Evolutionary conservation across 2,329 filamentous ascomycete genomes (phyloP).

Genomic region (Aspergillus ibericus): DNA sequence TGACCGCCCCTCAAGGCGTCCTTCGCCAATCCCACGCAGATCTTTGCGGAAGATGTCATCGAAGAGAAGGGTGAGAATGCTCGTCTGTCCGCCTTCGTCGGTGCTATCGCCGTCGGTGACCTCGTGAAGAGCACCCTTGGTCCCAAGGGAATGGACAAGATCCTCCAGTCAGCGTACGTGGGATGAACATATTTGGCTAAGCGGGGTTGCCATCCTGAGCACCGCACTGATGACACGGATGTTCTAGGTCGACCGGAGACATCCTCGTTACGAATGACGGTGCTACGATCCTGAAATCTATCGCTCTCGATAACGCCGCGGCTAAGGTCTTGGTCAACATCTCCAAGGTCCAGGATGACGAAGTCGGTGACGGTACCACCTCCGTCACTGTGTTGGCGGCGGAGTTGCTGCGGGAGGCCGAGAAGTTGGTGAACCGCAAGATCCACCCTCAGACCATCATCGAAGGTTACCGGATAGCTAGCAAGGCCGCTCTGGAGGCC

Average conservation of each 20-base stretch:
- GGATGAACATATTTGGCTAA: slow-evolving; percentile 9
- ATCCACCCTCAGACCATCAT: slow-evolving; percentile 99
- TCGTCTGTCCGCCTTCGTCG: slow-evolving; percentile 95
- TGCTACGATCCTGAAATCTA: slow-evolving; percentile 96
- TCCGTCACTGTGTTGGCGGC: slow-evolving; percentile 96
- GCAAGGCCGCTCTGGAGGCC: slow-evolving; percentile 78
- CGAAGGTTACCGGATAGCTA: slow-evolving; percentile 97
- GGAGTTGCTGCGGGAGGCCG: slow-evolving; percentile 91
- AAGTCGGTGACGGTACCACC: slow-evolving; percentile 96
- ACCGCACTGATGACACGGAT: slow-evolving; percentile 13
- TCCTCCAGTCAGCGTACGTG: slow-evolving; percentile 86
- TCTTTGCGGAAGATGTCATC: slow-evolving; percentile 94
- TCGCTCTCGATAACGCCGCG: slow-evolving; percentile 96
- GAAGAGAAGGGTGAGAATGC: slow-evolving; percentile 99
- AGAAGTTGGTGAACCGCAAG: slow-evolving; percentile 96
- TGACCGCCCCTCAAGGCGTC: slow-evolving; percentile 31
- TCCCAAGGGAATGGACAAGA: slow-evolving; percentile 99
- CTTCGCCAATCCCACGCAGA: slow-evolving; percentile 80
- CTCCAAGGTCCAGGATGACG: slow-evolving; percentile 98
- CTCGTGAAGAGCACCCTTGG: slow-evolving; percentile 96
- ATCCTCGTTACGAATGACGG: slow-evolving; percentile 99
- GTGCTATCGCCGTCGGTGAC: slow-evolving; percentile 95
- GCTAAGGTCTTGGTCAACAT: slow-evolving; percentile 99
- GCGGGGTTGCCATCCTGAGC: slow-evolving; percentile 17
- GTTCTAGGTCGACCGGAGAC: slow-evolving; percentile 78